Percentiles rank a stretch among this genome's conserved stretches.
These are phyloP conservation scores for Suillus bovinus DNA, from an alignment of 768 basidiomycete species.

Conservation along the genomic window DNA sequence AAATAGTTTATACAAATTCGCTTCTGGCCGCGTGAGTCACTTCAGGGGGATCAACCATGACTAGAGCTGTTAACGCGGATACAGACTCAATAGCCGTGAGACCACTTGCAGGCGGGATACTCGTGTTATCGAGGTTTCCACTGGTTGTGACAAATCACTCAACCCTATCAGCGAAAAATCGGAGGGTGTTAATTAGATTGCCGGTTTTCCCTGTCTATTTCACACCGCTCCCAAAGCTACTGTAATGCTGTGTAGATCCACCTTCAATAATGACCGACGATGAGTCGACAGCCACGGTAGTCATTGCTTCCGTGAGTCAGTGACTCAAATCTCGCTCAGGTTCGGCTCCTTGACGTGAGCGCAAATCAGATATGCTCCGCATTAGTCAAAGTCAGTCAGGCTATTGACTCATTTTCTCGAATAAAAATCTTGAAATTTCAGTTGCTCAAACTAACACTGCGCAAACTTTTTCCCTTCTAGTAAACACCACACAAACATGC, in stretches of 20 bases:
- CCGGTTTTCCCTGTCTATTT: neutral
- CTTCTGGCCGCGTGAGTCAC: constrained; percentile 1
- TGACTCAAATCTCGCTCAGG: neutral
- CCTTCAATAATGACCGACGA: neutral
- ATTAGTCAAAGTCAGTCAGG: constrained; percentile 1
- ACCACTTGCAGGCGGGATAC: neutral
- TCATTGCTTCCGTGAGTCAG: neutral
- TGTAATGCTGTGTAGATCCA: neutral
- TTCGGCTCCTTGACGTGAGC: neutral
- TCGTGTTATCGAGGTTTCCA: neutral
- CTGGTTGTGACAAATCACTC: neutral
- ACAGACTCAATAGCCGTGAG: constrained; percentile 2
- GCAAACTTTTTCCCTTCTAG: neutral
- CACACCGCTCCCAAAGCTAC: neutral
- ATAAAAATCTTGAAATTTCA: neutral
- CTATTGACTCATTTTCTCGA: neutral
- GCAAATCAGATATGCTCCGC: neutral
- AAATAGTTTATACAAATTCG: constrained; percentile 1
- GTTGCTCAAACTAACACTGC: neutral
- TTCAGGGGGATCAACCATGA: neutral
- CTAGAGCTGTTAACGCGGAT: neutral
- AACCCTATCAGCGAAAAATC: too few relatives aligned
- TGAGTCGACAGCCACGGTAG: neutral
- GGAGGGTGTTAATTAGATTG: neutral
- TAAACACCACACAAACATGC: neutral